Conservation (phyloP, 192 early-diverging fungal species). For the Gaertneriomyces sp. region DNA sequence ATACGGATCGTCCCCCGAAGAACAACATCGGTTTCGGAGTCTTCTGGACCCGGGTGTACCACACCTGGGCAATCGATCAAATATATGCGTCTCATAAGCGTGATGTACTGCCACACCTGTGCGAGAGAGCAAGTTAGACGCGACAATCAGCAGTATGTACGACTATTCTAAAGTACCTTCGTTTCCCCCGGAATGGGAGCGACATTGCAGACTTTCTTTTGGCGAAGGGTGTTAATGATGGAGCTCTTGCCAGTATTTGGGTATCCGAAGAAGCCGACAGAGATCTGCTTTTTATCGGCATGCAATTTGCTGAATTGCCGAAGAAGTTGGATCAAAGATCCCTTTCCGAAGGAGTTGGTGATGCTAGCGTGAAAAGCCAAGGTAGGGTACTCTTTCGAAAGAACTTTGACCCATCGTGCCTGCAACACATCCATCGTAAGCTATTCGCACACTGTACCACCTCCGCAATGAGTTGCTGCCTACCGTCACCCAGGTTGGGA, state of each 20-base stretch:
- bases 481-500: conserved; percentile 98
- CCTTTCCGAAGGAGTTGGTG: conserved; percentile 98
- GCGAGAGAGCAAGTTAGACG: background rate
- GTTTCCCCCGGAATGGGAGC: conserved; percentile 99
- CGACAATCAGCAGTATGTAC: background rate
- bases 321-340: conserved; percentile 94
- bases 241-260: conserved; percentile 97
- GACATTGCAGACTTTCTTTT: conserved; percentile 96
- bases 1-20: conserved; percentile 95
- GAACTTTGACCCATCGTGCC: conserved; percentile 89
- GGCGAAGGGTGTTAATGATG: conserved; percentile 96
- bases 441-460: too few relatives aligned
- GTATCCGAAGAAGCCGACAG: conserved; percentile 97
- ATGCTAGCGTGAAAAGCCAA: conserved; percentile 98
- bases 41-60: conserved; percentile 80
- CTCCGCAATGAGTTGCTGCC: conserved; percentile 14
- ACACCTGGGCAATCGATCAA: conserved; percentile 99
- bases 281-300: conserved; percentile 97
- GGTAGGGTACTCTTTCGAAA: conserved; percentile 90
- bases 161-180: conserved; percentile 42
- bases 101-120: conserved; percentile 98
- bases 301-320: conserved; percentile 94
- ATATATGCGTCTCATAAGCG: conserved; percentile 96
- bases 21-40: conserved; percentile 92
- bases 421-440: conserved; percentile 12